These are phyloP conservation scores for Sarcomyxa edulis DNA, from an alignment of 768 basidiomycete species.

Conservation along the genomic window DNA sequence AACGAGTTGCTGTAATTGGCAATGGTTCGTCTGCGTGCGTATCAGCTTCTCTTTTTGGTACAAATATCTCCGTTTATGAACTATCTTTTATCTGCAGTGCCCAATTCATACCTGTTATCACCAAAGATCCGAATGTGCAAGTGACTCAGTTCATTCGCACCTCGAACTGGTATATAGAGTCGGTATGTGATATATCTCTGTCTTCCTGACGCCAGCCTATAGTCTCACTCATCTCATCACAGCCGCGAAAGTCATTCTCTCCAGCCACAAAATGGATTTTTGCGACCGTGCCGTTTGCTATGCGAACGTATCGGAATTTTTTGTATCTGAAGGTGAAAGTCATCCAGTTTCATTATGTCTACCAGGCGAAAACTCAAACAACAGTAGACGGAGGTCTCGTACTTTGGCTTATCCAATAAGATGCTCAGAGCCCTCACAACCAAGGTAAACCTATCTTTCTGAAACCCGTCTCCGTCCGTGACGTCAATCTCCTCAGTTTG, in stretches of 20 bases:
- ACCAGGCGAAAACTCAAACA: too few relatives aligned
- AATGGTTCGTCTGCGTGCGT: slow-evolving; percentile 51
- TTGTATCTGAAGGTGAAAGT: too few relatives aligned
- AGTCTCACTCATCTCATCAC: neutral
- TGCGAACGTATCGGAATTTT: slow-evolving; percentile 21
- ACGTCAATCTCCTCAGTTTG: too few relatives aligned
- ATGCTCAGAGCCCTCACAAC: too few relatives aligned
- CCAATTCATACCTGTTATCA: slow-evolving; percentile 43
- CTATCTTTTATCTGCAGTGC: slow-evolving; percentile 26
- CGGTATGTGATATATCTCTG: too few relatives aligned
- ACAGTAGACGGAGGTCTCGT: too few relatives aligned
- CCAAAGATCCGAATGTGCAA: slow-evolving; percentile 30
- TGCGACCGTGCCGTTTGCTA: slow-evolving; percentile 30
- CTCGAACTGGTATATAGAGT: slow-evolving; percentile 41
- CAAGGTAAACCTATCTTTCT: too few relatives aligned
- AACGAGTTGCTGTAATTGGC: slow-evolving; percentile 53
- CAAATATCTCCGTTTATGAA: too few relatives aligned
- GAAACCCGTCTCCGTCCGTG: too few relatives aligned
- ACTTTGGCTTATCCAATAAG: too few relatives aligned
- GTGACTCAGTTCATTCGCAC: slow-evolving; percentile 48
- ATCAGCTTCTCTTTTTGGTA: too few relatives aligned
- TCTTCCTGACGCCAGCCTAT: neutral
- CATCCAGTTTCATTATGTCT: too few relatives aligned
- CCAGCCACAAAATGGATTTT: slow-evolving; percentile 33
- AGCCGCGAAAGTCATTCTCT: slow-evolving; percentile 15